Percentiles rank a stretch among this genome's conserved stretches.
Evolutionary conservation across 495 filamentous ascomycete genomes (phyloP).

Genomic region (Staphylotrichum longicolle): DNA sequence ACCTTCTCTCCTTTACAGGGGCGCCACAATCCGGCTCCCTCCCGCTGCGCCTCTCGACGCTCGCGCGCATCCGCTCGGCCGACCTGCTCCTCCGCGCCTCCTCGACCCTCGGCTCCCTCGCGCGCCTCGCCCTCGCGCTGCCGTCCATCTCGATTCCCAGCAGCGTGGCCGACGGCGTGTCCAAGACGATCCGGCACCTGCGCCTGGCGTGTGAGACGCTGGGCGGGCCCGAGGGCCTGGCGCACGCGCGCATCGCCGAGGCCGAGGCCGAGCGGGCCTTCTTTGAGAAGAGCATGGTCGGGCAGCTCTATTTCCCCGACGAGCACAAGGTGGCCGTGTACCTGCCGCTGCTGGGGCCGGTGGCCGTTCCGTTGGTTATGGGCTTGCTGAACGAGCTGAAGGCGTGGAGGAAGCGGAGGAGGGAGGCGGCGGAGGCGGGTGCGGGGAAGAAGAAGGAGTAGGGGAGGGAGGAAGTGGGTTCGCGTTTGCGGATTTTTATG

Average conservation of each 20-base stretch:
- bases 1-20: slow-evolving; percentile 85
- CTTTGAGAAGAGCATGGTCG: slow-evolving; percentile 99
- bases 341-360: slow-evolving; percentile 82
- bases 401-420: slow-evolving; percentile 48
- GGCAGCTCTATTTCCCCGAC: slow-evolving; percentile 94
- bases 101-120: slow-evolving; percentile 89
- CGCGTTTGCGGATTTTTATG: slow-evolving; percentile 4
- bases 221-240: slow-evolving; percentile 57
- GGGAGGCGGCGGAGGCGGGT: slow-evolving; percentile 33
- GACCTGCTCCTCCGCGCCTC: slow-evolving; percentile 85
- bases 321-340: slow-evolving; percentile 99
- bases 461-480: slow-evolving; percentile 3
- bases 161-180: slow-evolving; percentile 80
- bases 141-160: slow-evolving; percentile 88
- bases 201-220: slow-evolving; percentile 72
- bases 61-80: slow-evolving; percentile 80
- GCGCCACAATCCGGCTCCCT: slow-evolving; percentile 76
- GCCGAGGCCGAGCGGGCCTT: slow-evolving; percentile 89
- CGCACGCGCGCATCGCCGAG: slow-evolving; percentile 80
- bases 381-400: slow-evolving; percentile 76
- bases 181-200: slow-evolving; percentile 73
- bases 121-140: slow-evolving; percentile 78
- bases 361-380: slow-evolving; percentile 87
- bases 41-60: slow-evolving; percentile 78
- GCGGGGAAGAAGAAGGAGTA: slow-evolving; percentile 36